Evolutionary conservation across 2,329 filamentous ascomycete species (phyloP).

Genomic region (Claviceps spartinae): DNA sequence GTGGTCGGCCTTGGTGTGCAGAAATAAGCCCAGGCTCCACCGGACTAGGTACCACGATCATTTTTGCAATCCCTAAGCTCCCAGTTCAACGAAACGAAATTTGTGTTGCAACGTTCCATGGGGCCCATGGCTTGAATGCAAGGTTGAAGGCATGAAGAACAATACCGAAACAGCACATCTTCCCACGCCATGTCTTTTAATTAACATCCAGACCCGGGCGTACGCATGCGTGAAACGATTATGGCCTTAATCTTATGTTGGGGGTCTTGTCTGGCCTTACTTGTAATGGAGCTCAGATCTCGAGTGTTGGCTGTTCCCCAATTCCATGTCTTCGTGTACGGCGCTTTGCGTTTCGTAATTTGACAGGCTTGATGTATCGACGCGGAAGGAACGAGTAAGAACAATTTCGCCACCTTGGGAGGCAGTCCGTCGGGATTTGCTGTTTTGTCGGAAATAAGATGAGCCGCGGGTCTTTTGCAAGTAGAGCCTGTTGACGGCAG

Average conservation of each 20-base stretch:
- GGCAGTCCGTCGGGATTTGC: background rate
- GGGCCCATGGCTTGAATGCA: too few relatives aligned
- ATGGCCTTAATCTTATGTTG: too few relatives aligned
- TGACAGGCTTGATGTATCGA: constrained; percentile 11
- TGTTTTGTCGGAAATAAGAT: constrained; percentile 12
- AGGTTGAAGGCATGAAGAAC: too few relatives aligned
- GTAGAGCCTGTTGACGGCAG: constrained; percentile 14
- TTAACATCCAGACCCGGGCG: too few relatives aligned
- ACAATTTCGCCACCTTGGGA: constrained; percentile 15
- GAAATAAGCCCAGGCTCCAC: too few relatives aligned
- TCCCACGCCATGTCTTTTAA: too few relatives aligned
- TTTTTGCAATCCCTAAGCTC: too few relatives aligned
- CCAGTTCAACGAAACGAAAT: too few relatives aligned
- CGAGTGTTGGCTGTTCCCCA: constrained; percentile 6
- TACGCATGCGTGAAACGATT: background rate
- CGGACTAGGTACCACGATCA: too few relatives aligned
- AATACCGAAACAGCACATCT: too few relatives aligned
- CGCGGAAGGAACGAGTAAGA: constrained; percentile 16
- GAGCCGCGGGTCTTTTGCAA: constrained; percentile 9
- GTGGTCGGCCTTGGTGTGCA: too few relatives aligned
- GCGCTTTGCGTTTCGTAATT: constrained; percentile 8
- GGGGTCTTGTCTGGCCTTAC: background rate
- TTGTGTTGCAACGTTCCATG: too few relatives aligned
- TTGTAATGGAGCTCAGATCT: background rate
- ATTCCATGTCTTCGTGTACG: constrained; percentile 12